Base-by-base conservation (phyloP, 148 eudicot species). In the Camellia japonica region DNA sequence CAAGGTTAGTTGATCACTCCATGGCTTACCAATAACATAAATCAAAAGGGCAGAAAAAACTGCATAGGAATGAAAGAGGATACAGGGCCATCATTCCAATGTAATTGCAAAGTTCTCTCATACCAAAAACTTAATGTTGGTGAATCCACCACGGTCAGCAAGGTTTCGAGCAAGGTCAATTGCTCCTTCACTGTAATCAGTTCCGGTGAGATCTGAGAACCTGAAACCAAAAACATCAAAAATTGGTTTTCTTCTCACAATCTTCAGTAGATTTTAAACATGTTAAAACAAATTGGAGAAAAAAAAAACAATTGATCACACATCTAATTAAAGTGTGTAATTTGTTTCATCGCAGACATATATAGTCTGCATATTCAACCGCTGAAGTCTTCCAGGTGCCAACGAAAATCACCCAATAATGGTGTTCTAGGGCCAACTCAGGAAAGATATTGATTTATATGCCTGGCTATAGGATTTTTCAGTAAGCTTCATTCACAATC, bases 121-220 rank as follows among this genome's bases (percentile, higher is more conserved):
- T 92, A 97, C 99, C 98, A 91, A 66, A 84, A 97, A 92, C 47
- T 88, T 89, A 55, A 97, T 81, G 80, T 84, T 82, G 73, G 90
- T 81, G 80, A 87, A 90, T 58, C 98, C 97, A 85, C 91, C 91
- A 71, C 97, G 96, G 58, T 87, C 89, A 73, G 99, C 97, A 91
- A 97, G 91, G 78, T 89, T 91, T 76, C 91, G 92, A 83, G 99
- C 98, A 87, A 97, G 97, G 80, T 89, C 80, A 70, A 97, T 83
- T 81, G 99, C 99, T 79, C 95, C 98, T 92, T 90, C 99, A 83
- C 95, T 92, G 78, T 97, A 97, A 83, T 97, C 99, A 71, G 90
- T 88, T 68, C 99, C 99, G 79, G 96, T 92, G 75, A 97, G 90
- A 87, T 97, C 92, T 65, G 93, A 84, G 85, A 97, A 97, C 94